Conservation (phyloP, 2,329 filamentous ascomycete genomes). For the Fusarium devonianum region DNA sequence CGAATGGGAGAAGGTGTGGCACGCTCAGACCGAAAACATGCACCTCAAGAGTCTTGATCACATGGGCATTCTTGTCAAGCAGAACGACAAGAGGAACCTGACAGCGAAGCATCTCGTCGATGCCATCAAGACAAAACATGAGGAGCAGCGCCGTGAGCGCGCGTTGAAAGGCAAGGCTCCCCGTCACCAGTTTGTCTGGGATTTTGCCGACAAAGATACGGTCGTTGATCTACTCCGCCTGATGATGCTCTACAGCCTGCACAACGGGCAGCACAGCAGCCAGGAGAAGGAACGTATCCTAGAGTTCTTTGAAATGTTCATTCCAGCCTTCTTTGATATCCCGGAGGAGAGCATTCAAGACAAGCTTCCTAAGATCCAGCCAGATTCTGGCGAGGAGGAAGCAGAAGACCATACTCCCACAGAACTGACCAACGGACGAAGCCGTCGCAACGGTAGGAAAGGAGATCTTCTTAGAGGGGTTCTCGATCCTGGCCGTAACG, state of each 20-base stretch:
- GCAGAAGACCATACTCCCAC: conserved; percentile 75
- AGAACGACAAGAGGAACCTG: conserved; percentile 88
- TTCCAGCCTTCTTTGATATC: conserved; percentile 79
- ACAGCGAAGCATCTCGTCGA: conserved; percentile 89
- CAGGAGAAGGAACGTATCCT: conserved; percentile 77
- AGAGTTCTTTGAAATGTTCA: conserved; percentile 78
- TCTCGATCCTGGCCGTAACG: conserved; percentile 77
- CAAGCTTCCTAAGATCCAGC: conserved; percentile 72
- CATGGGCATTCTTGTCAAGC: conserved; percentile 89
- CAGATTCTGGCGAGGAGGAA: conserved; percentile 78
- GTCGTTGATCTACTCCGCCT: conserved; percentile 68
- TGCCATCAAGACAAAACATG: conserved; percentile 89
- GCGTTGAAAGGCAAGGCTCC: conserved; percentile 67
- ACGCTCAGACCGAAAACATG: conserved; percentile 91
- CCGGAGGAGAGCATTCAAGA: conserved; percentile 73
- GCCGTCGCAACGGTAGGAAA: conserved; percentile 77
- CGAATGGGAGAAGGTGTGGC: conserved; percentile 99
- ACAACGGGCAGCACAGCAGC: conserved; percentile 73
- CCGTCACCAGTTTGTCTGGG: conserved; percentile 77
- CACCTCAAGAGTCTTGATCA: conserved; percentile 97
- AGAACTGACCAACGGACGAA: conserved; percentile 72
- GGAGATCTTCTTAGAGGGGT: conserved; percentile 84
- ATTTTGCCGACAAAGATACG: conserved; percentile 75
- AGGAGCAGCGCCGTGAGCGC: conserved; percentile 82
- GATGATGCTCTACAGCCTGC: conserved; percentile 70